These are phyloP conservation scores for Boechera retrofracta DNA, from an alignment of 345 rosid genomes.

Conservation along the genomic window DNA sequence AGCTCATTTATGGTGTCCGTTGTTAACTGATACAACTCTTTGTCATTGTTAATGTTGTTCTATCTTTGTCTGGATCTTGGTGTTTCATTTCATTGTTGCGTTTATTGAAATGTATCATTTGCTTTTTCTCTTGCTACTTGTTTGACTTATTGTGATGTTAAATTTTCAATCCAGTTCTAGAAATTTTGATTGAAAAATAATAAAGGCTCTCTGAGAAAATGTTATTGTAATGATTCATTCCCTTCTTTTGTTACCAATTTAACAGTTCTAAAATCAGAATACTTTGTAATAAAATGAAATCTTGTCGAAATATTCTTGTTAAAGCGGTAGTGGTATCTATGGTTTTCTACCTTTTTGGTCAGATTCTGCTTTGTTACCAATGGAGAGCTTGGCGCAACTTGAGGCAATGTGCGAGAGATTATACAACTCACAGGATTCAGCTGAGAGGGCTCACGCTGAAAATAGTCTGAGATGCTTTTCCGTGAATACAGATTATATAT, in stretches of 20 bases:
- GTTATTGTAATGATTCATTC: constrained; percentile 35
- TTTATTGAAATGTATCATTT: constrained; percentile 15
- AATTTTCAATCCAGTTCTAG: constrained; percentile 17
- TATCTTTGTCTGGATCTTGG: constrained; percentile 25
- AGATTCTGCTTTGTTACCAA: constrained; percentile 50
- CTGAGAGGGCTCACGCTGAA: constrained; percentile 92
- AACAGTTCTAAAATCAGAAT: constrained; percentile 22
- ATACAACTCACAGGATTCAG: constrained; percentile 92
- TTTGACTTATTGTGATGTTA: constrained; percentile 20
- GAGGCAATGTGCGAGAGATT: constrained; percentile 97
- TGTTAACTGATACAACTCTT: constrained; percentile 13
- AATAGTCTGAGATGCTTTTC: constrained; percentile 91
- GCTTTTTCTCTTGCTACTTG: constrained; percentile 12
- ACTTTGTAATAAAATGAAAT: constrained; percentile 19
- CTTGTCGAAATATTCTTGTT: constrained; percentile 35
- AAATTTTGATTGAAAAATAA: constrained; percentile 20
- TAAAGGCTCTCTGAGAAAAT: constrained; percentile 14
- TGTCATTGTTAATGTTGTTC: constrained; percentile 27
- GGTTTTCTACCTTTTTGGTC: constrained; percentile 42
- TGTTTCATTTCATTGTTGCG: constrained; percentile 4
- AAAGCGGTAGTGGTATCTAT: constrained; percentile 41
- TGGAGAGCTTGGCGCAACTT: constrained; percentile 98
- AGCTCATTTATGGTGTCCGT: constrained; percentile 22
- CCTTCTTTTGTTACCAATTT: constrained; percentile 25
- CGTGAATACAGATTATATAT: constrained; percentile 82